Base-by-base conservation (phyloP, 2,329 filamentous ascomycete species). In the Sarocladium brachiariae region DNA sequence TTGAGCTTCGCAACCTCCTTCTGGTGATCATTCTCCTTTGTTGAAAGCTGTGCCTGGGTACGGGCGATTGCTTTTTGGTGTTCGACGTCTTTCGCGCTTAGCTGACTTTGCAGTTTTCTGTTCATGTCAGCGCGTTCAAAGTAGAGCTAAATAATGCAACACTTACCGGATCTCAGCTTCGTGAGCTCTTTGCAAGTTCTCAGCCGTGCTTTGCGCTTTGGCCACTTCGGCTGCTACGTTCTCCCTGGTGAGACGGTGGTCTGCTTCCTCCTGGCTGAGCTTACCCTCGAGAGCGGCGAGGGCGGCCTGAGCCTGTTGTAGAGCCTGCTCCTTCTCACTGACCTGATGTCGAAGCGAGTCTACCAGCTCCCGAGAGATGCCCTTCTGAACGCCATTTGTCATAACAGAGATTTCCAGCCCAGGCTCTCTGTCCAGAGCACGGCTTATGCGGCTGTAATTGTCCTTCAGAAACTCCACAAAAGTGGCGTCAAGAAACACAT, bases 401-500 rank as follows among this genome's bases (percentile, higher is more conserved):
- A 90, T 75, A 10, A 93, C 80, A 0, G 89, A 86, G 23, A 95
- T 84, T 64, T 99, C 93, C 54, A 95, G 74, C 1, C 85, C 89
- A 1, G 93, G 93, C 55, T 96, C 89, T 54, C 92, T 84, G 66
- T 99, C 93, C 58, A 99, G 88, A 13, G 89, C 87, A 55, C 89
- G 82, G 34, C 86, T 73, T 52, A 96, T 71, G 8, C 91, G 85
- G 60, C 87, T 92, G 63, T 95, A 97, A 63, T 96, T 96, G 61
- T 97, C 91, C 62, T 96, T 96, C 60, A 96, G 81, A 60, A 97
- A 96, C 53, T 96, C 88, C 51, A 99, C 83, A 65, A 96, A 97
- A 0, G 80, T 80, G 43, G 81, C 77, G 58, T 96, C 90, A 56
- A 97, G 93, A 63, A 83, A 95, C 1, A 96, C 87, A 48, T 91